These are phyloP conservation scores for Eragrostis tef DNA, from an alignment of 202 grass and related monocot genomes.

Conservation along the genomic window DNA sequence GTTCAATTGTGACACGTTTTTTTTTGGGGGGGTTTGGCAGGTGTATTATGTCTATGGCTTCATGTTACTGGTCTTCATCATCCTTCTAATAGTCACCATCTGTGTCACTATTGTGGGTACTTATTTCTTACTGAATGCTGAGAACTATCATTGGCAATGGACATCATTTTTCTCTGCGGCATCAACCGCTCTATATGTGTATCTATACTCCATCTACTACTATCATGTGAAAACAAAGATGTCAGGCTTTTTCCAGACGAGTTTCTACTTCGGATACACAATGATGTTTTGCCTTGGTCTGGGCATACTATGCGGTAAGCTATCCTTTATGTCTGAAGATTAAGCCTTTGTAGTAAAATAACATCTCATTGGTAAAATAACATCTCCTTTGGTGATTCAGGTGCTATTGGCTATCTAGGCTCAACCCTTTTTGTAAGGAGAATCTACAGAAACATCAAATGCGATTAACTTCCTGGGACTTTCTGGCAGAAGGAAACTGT, in stretches of 20 bases:
- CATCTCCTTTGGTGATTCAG: slow-evolving; percentile 48
- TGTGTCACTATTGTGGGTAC: slow-evolving; percentile 95
- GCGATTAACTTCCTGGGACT: slow-evolving; percentile 59
- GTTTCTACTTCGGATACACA: slow-evolving; percentile 97
- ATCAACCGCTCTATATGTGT: slow-evolving; percentile 92
- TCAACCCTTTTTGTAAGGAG: slow-evolving; percentile 91
- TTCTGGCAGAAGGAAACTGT: not conserved
- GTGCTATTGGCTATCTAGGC: slow-evolving; percentile 91
- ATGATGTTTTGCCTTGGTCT: slow-evolving; percentile 96
- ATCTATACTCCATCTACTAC: slow-evolving; percentile 93
- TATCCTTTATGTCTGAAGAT: too few species aligned
- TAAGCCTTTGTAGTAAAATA: too few species aligned
- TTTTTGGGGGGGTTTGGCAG: too few species aligned
- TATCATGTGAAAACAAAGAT: slow-evolving; percentile 98
- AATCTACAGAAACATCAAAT: slow-evolving; percentile 99
- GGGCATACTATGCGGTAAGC: slow-evolving; percentile 89
- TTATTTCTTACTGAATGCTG: slow-evolving; percentile 95
- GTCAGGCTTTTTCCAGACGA: slow-evolving; percentile 98
- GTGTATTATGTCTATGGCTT: slow-evolving; percentile 98
- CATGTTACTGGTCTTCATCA: slow-evolving; percentile 92
- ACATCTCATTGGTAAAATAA: too few species aligned
- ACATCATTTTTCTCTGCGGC: slow-evolving; percentile 99
- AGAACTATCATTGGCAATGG: slow-evolving; percentile 99
- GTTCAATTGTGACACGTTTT: too few species aligned
- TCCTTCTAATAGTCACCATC: slow-evolving; percentile 92